phyloP scores from a whole-genome alignment of 1,139 yeast genomes.

The Yamadazyma diospyri region DNA sequence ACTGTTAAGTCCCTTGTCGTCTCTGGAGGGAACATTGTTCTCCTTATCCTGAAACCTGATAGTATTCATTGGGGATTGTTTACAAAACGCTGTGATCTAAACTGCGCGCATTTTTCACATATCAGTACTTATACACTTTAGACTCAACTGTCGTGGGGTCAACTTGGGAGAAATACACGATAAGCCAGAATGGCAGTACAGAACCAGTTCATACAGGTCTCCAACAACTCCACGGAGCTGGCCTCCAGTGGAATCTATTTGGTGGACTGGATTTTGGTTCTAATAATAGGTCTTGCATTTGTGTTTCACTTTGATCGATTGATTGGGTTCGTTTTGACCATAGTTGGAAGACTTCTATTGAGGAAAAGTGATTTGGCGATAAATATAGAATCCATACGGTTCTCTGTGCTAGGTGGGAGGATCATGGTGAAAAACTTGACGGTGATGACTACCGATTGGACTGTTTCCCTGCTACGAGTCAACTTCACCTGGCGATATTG shows the following conservation, averaged over 20 bases:
- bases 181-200: conserved; percentile 16
- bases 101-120: conserved; percentile 1
- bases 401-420: conserved; percentile 81
- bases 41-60: conserved; percentile 12
- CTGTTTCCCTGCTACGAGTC: conserved; percentile 66
- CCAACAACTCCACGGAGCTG: conserved; percentile 15
- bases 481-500: conserved; percentile 90
- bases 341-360: conserved; percentile 62
- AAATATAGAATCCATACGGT: conserved; percentile 66
- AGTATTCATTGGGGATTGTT: conserved; percentile 6
- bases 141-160: too few species aligned
- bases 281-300: conserved; percentile 59
- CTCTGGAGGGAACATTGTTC: conserved; percentile 8
- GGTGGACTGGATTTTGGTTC: conserved; percentile 74
- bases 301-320: conserved; percentile 76
- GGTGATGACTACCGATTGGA: conserved; percentile 65
- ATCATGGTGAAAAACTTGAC: conserved; percentile 72
- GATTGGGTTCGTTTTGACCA: conserved; percentile 60
- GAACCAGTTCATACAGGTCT: conserved; percentile 15
- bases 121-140: too few species aligned
- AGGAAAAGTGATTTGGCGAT: conserved; percentile 51
- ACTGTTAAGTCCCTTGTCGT: conserved; percentile 2
- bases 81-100: conserved; percentile 3
- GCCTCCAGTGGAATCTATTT: conserved; percentile 65
- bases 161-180: too few species aligned